Evolutionary conservation across 2,329 filamentous ascomycete genomes (phyloP), one percentile per base, ranked within the genome.

Genomic region (Pseudocercospora macadamiae): DNA sequence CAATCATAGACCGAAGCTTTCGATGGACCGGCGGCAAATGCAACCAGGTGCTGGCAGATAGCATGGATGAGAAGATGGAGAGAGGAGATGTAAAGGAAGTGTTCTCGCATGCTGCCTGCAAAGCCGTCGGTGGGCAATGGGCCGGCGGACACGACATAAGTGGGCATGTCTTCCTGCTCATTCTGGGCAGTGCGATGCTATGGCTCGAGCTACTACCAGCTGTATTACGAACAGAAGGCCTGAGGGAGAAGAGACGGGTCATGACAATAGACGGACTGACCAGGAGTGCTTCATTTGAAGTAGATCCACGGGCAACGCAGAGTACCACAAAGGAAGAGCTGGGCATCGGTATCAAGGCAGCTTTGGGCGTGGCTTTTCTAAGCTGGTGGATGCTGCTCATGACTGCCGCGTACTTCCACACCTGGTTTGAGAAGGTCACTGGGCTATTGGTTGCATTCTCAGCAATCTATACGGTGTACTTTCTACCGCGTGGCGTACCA

Each of bases 381-480:
- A 91, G 88, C 71, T 84, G 88, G 79, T 97, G 95, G 91, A 99
- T 99, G 95, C 76, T 99, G 73, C 81, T 97, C 61, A 99, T 99
- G 95, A 99, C 95, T 37, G 93, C 93, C 2, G 93, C 96, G 36
- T 99, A 93, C 81, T 99, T 99, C 71, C 95, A 99, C 75, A 99
- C 95, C 0, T 97, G 93, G 93, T 88, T 96, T 69, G 95, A 99
- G 79, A 99, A 97, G 88, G 77, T 80, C 52, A 82, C 79, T 14
- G 80, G 79, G 0, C 66, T 81, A 52, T 19, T 79, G n/a, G 78
- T 82, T 19, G 80, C 79, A 1, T 79, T 80, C 62, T 63, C 64
- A 12, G 76, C 74, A 7, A 64, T 82, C 14, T 80, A 77, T 64
- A 57, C 68, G 2, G 74, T 82, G 4, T 82, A 82, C 65, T 81